These are phyloP conservation scores for Ophiobolus disseminans DNA, from an alignment of 2,329 filamentous ascomycete genomes.

Conservation along the genomic window DNA sequence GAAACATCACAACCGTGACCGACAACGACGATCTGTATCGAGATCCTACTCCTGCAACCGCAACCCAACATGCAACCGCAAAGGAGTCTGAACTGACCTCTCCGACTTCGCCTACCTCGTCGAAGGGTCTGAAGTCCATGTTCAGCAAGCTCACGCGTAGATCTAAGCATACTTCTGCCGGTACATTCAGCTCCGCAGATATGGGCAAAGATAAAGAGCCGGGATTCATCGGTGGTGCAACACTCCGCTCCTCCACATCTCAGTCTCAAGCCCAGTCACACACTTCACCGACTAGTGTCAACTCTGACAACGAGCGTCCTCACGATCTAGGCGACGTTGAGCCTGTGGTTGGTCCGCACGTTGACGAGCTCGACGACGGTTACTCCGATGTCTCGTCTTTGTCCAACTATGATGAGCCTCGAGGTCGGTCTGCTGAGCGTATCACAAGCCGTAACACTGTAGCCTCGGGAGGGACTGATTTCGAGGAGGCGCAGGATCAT, in stretches of 20 bases:
- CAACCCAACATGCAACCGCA: slow-evolving; percentile 8
- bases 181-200: slow-evolving; percentile 11
- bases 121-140: slow-evolving; percentile 48
- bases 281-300: slow-evolving; percentile 5
- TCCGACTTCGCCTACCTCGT: slow-evolving; percentile 37
- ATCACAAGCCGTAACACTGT: slow-evolving; percentile 41
- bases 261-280: slow-evolving; percentile 23
- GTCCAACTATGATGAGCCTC: slow-evolving; percentile 25
- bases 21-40: slow-evolving; percentile 30
- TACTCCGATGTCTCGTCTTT: slow-evolving; percentile 48
- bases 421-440: slow-evolving; percentile 34
- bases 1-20: slow-evolving; percentile 5
- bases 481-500: slow-evolving; percentile 60
- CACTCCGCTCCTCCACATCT: slow-evolving; percentile 37
- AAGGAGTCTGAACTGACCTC: slow-evolving; percentile 24
- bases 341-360: slow-evolving; percentile 20
- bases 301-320: slow-evolving; percentile 13
- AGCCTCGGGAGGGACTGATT: slow-evolving; percentile 52
- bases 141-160: slow-evolving; percentile 50
- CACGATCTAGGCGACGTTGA: slow-evolving; percentile 21
- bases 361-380: slow-evolving; percentile 11
- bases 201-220: slow-evolving; percentile 32
- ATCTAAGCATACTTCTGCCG: slow-evolving; percentile 38
- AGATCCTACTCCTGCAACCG: slow-evolving; percentile 18
- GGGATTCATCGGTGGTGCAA: slow-evolving; percentile 55